Evolutionary conservation across 805 yeast genomes (phyloP).

Genomic region (Maudiozyma saulgeensis): DNA sequence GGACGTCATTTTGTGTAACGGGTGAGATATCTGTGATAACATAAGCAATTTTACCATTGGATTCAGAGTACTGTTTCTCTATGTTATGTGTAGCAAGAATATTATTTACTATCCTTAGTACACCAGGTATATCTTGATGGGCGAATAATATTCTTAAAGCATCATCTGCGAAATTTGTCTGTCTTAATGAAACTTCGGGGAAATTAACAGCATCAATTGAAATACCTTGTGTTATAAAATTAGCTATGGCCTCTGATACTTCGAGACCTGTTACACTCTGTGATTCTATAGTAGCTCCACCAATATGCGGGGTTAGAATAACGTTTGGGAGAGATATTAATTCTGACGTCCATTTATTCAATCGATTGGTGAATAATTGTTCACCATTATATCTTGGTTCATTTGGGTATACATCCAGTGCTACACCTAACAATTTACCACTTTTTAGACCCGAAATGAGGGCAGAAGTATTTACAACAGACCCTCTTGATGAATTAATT

Average conservation of each 20-base stretch:
- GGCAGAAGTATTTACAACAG: constrained; percentile 92
- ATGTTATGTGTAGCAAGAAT: constrained; percentile 88
- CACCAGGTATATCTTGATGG: constrained; percentile 98
- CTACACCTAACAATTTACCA: constrained; percentile 94
- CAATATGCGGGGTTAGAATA: constrained; percentile 92
- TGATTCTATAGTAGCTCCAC: constrained; percentile 98
- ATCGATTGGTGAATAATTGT: constrained; percentile 54
- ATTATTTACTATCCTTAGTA: constrained; percentile 90
- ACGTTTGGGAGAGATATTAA: constrained; percentile 74
- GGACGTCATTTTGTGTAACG: constrained; percentile 72
- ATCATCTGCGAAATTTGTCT: constrained; percentile 74
- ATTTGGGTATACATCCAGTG: constrained; percentile 88
- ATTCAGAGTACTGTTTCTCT: constrained; percentile 94
- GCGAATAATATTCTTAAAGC: constrained; percentile 89
- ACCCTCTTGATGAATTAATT: constrained; percentile 93
- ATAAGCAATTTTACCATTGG: constrained; percentile 90
- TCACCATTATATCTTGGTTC: constrained; percentile 96
- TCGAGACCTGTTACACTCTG: constrained; percentile 95
- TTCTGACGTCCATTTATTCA: constrained; percentile 78
- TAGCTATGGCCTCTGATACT: constrained; percentile 73
- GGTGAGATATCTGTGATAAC: constrained; percentile 93
- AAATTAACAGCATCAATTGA: constrained; percentile 93
- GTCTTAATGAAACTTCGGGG: constrained; percentile 93
- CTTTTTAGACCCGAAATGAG: constrained; percentile 79
- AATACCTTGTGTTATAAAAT: constrained; percentile 90